Base-by-base conservation (phyloP, 83 land plant genomes). In the Picea engelmannii region DNA sequence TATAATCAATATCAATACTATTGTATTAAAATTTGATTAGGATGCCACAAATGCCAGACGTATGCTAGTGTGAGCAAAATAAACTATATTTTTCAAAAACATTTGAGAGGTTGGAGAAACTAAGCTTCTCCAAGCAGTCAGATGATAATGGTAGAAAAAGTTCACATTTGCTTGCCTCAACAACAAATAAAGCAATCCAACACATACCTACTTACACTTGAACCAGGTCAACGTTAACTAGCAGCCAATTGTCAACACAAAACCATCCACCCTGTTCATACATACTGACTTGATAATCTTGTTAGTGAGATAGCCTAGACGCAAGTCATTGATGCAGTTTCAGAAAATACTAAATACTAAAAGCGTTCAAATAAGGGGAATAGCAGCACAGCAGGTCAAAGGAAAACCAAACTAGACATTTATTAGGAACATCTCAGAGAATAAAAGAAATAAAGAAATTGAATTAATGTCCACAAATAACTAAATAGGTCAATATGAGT, bases 111-210 rank as follows among this genome's bases (percentile, higher is more conserved):
- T 42, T 73, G 21, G 23, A 8, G 58, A 73, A n/a, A 24, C 8
- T 47, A 55, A 73, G 58, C 47, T 44, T 47, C 47, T 44, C 47
- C 24, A 73, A 73, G 76, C 76, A 44, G 58, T 7, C n/a, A 73
- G 47, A 73, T n/a, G 13, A 47, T 73, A n/a, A n/a, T 17, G 5
- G 24, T 12, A 47, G 21, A 20, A 18, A 44, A 73, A 20, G 1
- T 73, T 31, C 38, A 71, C 17, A 42, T 38, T 67, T 68, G 20
- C 15, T 55, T 55, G 59, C n/a, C 52, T 44, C 55, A 21, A 18
- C 15, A 70, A 70, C 11, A 42, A 20, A 12, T 9, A 67, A 15
- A 73, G 58, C 55, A 73, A 73, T 73, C 76, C 52, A 73, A 73
- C 44, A 47, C 17, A 20, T 40, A n/a, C 52, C 13, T 12, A 73